These are phyloP conservation scores for Pseudogymnoascus sp. DNA, from an alignment of 2,329 filamentous ascomycete species.

Conservation along the genomic window DNA sequence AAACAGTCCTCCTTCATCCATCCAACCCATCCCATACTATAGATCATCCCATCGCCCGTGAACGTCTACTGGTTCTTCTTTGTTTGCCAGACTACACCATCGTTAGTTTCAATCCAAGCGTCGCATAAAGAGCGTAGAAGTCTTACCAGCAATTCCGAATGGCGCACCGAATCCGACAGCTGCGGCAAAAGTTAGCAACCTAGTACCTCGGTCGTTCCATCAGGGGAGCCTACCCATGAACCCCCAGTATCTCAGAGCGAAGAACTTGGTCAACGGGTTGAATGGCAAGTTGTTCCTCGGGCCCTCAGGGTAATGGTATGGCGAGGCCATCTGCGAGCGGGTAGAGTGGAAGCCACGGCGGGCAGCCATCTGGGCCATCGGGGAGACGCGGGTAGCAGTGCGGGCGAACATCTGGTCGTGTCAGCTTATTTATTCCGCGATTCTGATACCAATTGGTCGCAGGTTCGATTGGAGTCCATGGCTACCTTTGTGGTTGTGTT, in stretches of 20 bases:
- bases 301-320: conserved; percentile 98
- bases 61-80: conserved; percentile 28
- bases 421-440: conserved; percentile 12
- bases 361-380: conserved; percentile 59
- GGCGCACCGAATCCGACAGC: conserved; percentile 49
- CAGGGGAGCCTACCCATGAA: conserved; percentile 56
- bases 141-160: conserved; percentile 56
- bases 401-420: conserved; percentile 70
- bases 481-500: conserved; percentile 11
- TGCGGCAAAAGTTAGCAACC: conserved; percentile 19
- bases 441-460: conserved; percentile 33
- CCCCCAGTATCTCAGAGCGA: conserved; percentile 72
- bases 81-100: conserved; percentile 29
- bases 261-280: conserved; percentile 86
- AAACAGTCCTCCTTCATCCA: conserved; percentile 5
- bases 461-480: background rate
- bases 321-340: conserved; percentile 73
- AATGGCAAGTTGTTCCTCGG: conserved; percentile 93
- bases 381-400: conserved; percentile 52
- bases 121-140: conserved; percentile 18
- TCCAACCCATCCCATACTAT: conserved; percentile 2
- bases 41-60: background rate
- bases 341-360: conserved; percentile 93
- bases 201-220: background rate
- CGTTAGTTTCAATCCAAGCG: background rate